Base-by-base conservation (phyloP, 768 basidiomycete species). In the Dentipellis fragilis region DNA sequence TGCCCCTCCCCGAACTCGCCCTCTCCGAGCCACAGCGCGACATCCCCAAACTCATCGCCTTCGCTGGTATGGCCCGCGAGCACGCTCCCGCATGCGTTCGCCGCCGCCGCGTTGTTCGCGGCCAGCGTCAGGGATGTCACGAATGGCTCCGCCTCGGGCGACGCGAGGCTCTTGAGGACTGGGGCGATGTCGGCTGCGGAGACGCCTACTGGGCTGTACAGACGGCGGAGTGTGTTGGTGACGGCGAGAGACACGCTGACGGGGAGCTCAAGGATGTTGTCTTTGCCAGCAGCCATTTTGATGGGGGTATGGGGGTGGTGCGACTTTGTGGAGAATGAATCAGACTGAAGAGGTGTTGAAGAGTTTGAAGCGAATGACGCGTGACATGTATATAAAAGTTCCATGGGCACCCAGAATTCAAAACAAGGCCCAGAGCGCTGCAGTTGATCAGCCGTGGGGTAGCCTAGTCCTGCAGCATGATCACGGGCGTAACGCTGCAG, bases 51-150 rank as follows among this genome's bases (percentile, higher is more conserved):
- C 49, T 84, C 80, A 57, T 82, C 81, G 59, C 73, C 75, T 59
- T 85, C 81, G 58, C 74, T 80, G n/a, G 69, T 64, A 35, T 71
- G 71, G 2, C 81, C 81, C 0, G 75, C 76, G 11, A 83, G 71
- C 47, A 83, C 67, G 61, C 79, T 82, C n/a, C 77, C 75, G 62
- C 72, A 77, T 10, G 70, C 64, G 10, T 71, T 67, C 2, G 71
- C 66, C 23, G 62, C 65, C 3, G 81, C 78, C 1, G 73, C 67
- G 1, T 58, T 61, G 51, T 74, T 69, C 10, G 77, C 76, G 38
- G 66, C 62, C 12, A 63, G 57, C 4, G 72, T 74, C 51, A 83
- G 70, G 42, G 57, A 56, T 16, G 54, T 35, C 36, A 62, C 50
- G n/a, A 47, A 62, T 4, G 54, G 54, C 8, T 53, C 58, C 16